phyloP scores from a whole-genome alignment of 2,329 filamentous ascomycete species.

The Waltergamsia citrina region DNA sequence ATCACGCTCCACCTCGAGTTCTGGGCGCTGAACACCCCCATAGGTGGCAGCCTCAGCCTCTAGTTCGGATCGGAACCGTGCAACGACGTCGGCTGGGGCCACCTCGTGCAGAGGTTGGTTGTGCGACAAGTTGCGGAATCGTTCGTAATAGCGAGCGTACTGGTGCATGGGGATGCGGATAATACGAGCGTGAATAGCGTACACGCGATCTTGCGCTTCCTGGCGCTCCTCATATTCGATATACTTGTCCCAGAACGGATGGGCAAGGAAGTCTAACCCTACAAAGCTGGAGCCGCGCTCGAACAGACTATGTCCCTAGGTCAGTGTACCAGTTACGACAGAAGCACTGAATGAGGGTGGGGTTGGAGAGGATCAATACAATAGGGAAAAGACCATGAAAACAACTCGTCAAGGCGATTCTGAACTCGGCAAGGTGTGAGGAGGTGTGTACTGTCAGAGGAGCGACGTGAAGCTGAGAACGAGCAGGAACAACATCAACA shows the following conservation, averaged over 20 bases:
- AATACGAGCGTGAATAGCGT: slow-evolving; percentile 71
- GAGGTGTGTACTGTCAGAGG: slow-evolving; percentile 21
- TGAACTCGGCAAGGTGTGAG: slow-evolving; percentile 4
- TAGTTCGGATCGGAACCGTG: slow-evolving; percentile 62
- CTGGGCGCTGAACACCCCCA: slow-evolving; percentile 46
- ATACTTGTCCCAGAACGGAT: slow-evolving; percentile 99
- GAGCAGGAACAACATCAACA: slow-evolving; percentile 33
- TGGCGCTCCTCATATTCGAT: slow-evolving; percentile 92
- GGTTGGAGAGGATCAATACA: slow-evolving; percentile 47
- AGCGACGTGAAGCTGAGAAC: slow-evolving; percentile 28
- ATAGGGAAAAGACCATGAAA: slow-evolving; percentile 12
- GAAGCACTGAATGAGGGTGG: slow-evolving; percentile 19
- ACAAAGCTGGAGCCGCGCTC: slow-evolving; percentile 79
- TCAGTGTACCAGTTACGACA: slow-evolving; percentile 1
- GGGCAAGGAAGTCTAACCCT: slow-evolving; percentile 85
- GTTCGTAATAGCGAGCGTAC: slow-evolving; percentile 89
- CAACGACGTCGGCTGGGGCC: slow-evolving; percentile 51
- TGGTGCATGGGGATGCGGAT: slow-evolving; percentile 92
- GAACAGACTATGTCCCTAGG: slow-evolving; percentile 61
- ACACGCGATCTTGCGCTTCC: slow-evolving; percentile 76
- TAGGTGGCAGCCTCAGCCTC: slow-evolving; percentile 51
- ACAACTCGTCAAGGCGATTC: slow-evolving; percentile 3
- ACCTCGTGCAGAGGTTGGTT: slow-evolving; percentile 64
- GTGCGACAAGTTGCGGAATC: slow-evolving; percentile 71
- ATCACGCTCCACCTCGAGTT: slow-evolving; percentile 75